Evolutionary conservation across 2,329 filamentous ascomycete genomes (phyloP), one percentile per base, ranked within the genome.

Genomic region (Diaporthe velutina): DNA sequence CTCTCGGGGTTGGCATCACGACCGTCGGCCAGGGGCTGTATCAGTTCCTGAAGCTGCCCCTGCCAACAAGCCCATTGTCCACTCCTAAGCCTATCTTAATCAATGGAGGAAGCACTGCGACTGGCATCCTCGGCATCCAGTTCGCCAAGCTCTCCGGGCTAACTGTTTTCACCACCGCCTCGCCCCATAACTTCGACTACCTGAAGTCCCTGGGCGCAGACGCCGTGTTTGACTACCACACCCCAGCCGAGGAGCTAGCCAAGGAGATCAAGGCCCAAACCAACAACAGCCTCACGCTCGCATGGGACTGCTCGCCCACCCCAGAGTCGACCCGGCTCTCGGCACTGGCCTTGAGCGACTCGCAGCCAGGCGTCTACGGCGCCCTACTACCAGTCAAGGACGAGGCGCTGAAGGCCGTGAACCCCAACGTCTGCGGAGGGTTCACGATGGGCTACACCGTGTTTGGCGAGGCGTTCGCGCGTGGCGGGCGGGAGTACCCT

Each of bases 11-110:
- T 0, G 84, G 83, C 2, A 76, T 85, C 28, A 80, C 79, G 19
- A 88, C 87, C 0, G 84, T 88, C 25, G 86, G 82, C 42, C 87
- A 89, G 80, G 85, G 83, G 0, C 82, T 90, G 7, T 89, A 88
- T 80, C 84, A 87, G 74, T 78, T 79, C 7, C 82, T 90, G 1
- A 71, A 81, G 68, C 83, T 89, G 0, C 83, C 86, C 0, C 80
- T 90, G 4, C 90, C 91, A 0, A 82, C 78, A 28, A 73, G 79
- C 12, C 82, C 86, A 7, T 22, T 61, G 17, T 6, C 73, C 8
- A 28, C 42, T 19, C 64, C 73, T 8, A 48, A 61, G 33, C 30
- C 70, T 10, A 48, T 76, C 25, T 76, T 86, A 42, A 84, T 85
- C 72, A 85, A 86, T 52, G 86, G 84, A 33, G 84, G 84, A 3